Percentiles rank a stretch among this genome's conserved stretches.
Conservation (phyloP, 768 basidiomycete genomes). For the Calocybe indica region DNA sequence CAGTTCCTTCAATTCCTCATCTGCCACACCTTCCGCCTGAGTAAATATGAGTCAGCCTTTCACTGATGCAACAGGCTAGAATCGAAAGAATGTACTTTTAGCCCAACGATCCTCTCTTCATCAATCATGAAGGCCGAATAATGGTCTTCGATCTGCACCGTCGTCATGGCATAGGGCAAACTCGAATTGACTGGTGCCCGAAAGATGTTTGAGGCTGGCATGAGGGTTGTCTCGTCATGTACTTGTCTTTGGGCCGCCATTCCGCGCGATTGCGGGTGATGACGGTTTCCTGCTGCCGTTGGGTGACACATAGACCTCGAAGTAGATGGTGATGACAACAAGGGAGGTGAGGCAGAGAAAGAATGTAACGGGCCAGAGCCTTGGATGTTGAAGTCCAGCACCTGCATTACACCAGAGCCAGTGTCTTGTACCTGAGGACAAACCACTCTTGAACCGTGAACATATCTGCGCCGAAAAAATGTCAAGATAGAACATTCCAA, state of each 20-base stretch:
- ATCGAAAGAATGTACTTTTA: constrained; percentile 9
- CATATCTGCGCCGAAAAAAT: constrained; percentile 7
- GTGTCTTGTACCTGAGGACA: constrained; percentile 3
- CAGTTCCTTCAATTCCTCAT: constrained; percentile 10
- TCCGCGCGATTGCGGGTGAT: not conserved
- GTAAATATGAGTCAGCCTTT: not conserved
- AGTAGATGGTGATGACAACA: too few relatives aligned
- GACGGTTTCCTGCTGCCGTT: too few relatives aligned
- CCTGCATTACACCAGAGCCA: constrained; percentile 2
- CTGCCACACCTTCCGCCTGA: constrained; percentile 6
- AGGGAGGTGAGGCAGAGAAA: too few relatives aligned
- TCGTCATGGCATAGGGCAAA: constrained; percentile 8
- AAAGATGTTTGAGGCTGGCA: constrained; percentile 9
- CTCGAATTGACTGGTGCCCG: constrained; percentile 3
- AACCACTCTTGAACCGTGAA: constrained; percentile 14
- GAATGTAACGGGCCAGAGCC: not conserved
- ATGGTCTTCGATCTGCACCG: constrained; percentile 3
- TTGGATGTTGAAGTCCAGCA: constrained; percentile 12
- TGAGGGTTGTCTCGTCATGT: not conserved
- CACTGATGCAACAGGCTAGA: not conserved
- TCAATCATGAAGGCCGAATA: constrained; percentile 17
- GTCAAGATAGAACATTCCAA: not conserved
- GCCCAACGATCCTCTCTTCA: constrained; percentile 14
- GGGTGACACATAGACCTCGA: too few relatives aligned
- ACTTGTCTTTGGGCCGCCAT: not conserved